Conservation (phyloP, 768 basidiomycete genomes). For the Glaciozyma antarctica region DNA sequence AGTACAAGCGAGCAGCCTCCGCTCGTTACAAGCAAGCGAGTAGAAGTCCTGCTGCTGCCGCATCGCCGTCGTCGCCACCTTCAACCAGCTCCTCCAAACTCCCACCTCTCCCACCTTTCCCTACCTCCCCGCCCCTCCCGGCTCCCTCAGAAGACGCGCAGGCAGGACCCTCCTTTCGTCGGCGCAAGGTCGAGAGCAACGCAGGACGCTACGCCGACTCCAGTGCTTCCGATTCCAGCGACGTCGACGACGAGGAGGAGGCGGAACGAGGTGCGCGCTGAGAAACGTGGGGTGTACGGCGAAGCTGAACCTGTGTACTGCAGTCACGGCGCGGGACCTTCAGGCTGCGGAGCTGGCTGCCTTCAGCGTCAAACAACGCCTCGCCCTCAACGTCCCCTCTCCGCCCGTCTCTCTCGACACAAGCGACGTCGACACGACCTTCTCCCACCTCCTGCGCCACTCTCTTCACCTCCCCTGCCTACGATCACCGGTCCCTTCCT, state of each 20-base stretch:
- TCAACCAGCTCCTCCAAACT: background rate
- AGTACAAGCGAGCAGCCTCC: constrained; percentile 3
- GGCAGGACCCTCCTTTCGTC: background rate
- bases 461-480: background rate
- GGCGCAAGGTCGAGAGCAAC: background rate
- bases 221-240: too few species aligned
- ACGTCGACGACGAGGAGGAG: background rate
- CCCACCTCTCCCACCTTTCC: background rate
- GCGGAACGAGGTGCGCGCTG: background rate
- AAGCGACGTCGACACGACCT: background rate
- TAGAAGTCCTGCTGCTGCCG: background rate
- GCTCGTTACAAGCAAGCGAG: background rate
- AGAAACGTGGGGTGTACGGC: background rate
- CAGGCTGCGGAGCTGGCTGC: background rate
- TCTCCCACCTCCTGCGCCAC: background rate
- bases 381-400: background rate
- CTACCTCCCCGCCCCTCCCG: background rate
- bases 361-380: background rate
- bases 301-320: background rate
- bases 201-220: background rate
- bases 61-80: background rate
- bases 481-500: background rate
- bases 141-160: background rate
- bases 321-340: background rate
- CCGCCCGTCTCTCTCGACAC: background rate